Conservation (phyloP, 805 yeast genomes). For the Candida orba region DNA sequence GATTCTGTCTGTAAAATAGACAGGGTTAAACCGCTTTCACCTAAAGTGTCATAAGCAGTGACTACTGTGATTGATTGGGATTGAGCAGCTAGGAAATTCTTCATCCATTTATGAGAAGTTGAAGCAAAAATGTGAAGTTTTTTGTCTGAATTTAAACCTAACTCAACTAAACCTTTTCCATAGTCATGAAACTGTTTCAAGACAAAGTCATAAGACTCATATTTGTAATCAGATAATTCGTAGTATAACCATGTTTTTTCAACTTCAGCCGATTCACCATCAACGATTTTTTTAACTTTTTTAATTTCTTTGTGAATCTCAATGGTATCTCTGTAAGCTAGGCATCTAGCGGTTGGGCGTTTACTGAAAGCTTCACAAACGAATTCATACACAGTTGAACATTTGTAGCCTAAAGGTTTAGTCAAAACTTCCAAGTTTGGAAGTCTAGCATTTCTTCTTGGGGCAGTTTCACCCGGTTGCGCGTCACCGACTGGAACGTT, state of each 20-base stretch:
- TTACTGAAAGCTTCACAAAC: constrained; percentile 52
- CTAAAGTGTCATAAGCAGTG: constrained; percentile 94
- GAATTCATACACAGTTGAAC: constrained; percentile 65
- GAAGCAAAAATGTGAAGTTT: constrained; percentile 79
- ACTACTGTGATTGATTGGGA: constrained; percentile 80
- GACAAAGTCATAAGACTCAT: constrained; percentile 55
- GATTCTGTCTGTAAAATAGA: constrained; percentile 80
- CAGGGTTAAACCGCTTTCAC: constrained; percentile 81
- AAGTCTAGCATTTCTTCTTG: constrained; percentile 56
- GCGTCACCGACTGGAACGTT: constrained; percentile 66
- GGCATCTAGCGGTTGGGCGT: constrained; percentile 45
- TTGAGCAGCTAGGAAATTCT: constrained; percentile 69
- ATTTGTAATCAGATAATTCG: constrained; percentile 70
- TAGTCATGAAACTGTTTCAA: constrained; percentile 39
- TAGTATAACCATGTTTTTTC: constrained; percentile 86
- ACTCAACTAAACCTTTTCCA: constrained; percentile 69
- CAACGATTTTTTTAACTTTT: constrained; percentile 62
- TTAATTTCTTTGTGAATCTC: constrained; percentile 75
- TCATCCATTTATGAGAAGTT: constrained; percentile 89
- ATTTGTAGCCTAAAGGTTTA: constrained; percentile 58
- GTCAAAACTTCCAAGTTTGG: constrained; percentile 38
- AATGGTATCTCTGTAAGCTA: constrained; percentile 74
- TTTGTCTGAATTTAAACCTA: constrained; percentile 66
- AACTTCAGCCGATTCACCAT: constrained; percentile 64
- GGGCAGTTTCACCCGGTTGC: constrained; percentile 73